phyloP scores from a whole-genome alignment of 768 basidiomycete species.

The Sistotremastrum suecicum region DNA sequence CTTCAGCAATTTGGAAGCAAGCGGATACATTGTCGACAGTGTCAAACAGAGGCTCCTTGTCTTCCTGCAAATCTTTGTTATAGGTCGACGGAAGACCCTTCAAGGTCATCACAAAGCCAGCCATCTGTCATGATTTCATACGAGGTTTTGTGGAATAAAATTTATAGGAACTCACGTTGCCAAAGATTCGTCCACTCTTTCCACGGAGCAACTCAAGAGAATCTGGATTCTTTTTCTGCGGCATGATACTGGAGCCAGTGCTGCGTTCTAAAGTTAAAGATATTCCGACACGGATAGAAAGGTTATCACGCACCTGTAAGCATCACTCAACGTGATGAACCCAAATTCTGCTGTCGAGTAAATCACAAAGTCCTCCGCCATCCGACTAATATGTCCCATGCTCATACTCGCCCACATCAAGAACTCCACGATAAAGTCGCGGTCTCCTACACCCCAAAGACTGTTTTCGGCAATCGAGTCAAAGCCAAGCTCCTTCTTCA shows the following conservation, averaged over 20 bases:
- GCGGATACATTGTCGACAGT: slow-evolving; percentile 80
- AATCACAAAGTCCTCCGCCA: slow-evolving; percentile 93
- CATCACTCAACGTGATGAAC: slow-evolving; percentile 91
- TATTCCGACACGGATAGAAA: neutral
- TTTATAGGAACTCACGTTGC: slow-evolving; percentile 42
- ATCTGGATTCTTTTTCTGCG: slow-evolving; percentile 98
- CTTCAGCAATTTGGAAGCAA: slow-evolving; percentile 85
- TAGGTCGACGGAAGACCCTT: slow-evolving; percentile 98
- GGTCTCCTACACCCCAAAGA: slow-evolving; percentile 90
- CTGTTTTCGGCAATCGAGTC: slow-evolving; percentile 85
- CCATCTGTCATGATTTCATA: slow-evolving; percentile 45
- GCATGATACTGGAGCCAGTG: slow-evolving; percentile 99
- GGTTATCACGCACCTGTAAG: slow-evolving; percentile 63
- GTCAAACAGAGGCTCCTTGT: slow-evolving; percentile 96
- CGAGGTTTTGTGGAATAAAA: neutral
- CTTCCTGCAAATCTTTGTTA: slow-evolving; percentile 98
- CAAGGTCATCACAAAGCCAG: slow-evolving; percentile 93
- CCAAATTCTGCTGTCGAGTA: slow-evolving; percentile 98
- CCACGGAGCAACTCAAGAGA: slow-evolving; percentile 91
- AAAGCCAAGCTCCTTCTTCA: slow-evolving; percentile 85
- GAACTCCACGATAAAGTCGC: slow-evolving; percentile 96
- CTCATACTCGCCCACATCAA: slow-evolving; percentile 90
- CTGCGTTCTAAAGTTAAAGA: slow-evolving; percentile 23
- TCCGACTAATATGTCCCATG: slow-evolving; percentile 86
- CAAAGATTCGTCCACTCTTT: slow-evolving; percentile 89